Evolutionary conservation across 257 asterid genomes (phyloP).

Genomic region (Solanum dulcamara): DNA sequence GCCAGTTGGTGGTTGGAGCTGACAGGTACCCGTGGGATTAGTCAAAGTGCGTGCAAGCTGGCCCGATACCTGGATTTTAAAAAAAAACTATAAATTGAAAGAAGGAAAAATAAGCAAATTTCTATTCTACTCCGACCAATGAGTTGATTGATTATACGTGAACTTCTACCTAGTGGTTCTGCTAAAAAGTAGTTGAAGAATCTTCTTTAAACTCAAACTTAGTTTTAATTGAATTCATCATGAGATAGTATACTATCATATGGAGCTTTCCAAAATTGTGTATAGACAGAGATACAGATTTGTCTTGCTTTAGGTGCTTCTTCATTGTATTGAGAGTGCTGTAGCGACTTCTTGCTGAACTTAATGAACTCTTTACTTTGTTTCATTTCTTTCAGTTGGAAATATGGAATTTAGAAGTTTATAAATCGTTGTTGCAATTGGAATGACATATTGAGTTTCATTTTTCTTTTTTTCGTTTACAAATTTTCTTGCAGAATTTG

Average conservation of each 20-base stretch:
- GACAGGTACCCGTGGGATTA: neutral
- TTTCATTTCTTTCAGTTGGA: neutral
- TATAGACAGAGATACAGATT: neutral
- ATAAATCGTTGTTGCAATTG: neutral
- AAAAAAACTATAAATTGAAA: neutral
- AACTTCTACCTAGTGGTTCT: neutral
- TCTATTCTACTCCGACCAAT: neutral
- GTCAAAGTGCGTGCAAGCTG: neutral
- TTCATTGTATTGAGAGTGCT: neutral
- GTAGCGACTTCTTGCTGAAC: neutral
- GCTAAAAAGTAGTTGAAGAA: neutral
- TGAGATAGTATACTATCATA: neutral
- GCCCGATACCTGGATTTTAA: too few species aligned
- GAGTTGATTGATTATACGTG: neutral
- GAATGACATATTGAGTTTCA: constrained; percentile 1
- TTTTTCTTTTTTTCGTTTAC: constrained; percentile 6
- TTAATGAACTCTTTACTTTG: neutral
- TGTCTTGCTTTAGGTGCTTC: neutral
- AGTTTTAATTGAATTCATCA: neutral
- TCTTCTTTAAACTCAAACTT: neutral
- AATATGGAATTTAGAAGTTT: neutral
- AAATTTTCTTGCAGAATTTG: constrained; percentile 20
- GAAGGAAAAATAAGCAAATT: neutral
- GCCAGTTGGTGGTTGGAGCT: neutral
- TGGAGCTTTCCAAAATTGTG: neutral